These are phyloP conservation scores for Wickerhamomyces chambardii DNA, from an alignment of 805 yeast genomes.

Conservation along the genomic window DNA sequence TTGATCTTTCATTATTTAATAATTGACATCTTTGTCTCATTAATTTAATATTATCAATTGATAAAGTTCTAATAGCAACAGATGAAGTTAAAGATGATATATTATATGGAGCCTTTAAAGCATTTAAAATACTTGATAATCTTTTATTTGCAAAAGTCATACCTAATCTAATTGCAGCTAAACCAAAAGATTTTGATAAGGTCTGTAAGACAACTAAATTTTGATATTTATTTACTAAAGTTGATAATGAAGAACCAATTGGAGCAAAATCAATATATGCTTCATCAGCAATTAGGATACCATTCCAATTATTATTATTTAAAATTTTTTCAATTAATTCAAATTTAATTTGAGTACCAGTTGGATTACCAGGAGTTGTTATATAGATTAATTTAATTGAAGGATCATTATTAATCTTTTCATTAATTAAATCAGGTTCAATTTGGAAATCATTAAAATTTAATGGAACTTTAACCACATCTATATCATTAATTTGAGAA, in stretches of 20 bases:
- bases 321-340: slow-evolving; percentile 39
- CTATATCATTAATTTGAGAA: slow-evolving; percentile 85
- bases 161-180: slow-evolving; percentile 92
- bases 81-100: slow-evolving; percentile 75
- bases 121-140: slow-evolving; percentile 62
- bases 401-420: slow-evolving; percentile 43
- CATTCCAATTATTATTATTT: slow-evolving; percentile 47
- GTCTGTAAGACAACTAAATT: slow-evolving; percentile 88
- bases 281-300: slow-evolving; percentile 83
- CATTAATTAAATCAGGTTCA: slow-evolving; percentile 45
- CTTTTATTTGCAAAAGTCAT: slow-evolving; percentile 57
- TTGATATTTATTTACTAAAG: slow-evolving; percentile 73
- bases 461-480: slow-evolving; percentile 65
- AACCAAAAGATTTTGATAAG: slow-evolving; percentile 88
- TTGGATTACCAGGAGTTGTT: slow-evolving; percentile 97
- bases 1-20: slow-evolving; percentile 46
- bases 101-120: slow-evolving; percentile 95
- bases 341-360: slow-evolving; percentile 56
- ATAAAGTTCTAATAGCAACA: slow-evolving; percentile 68
- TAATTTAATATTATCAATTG: slow-evolving; percentile 39
- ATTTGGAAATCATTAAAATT: slow-evolving; percentile 58
- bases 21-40: slow-evolving; percentile 48
- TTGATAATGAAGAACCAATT: slow-evolving; percentile 58
- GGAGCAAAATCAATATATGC: slow-evolving; percentile 88
- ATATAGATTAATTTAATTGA: slow-evolving; percentile 68